phyloP scores from a whole-genome alignment of 2,329 filamentous ascomycete genomes.

The Scytalidium sp. region DNA sequence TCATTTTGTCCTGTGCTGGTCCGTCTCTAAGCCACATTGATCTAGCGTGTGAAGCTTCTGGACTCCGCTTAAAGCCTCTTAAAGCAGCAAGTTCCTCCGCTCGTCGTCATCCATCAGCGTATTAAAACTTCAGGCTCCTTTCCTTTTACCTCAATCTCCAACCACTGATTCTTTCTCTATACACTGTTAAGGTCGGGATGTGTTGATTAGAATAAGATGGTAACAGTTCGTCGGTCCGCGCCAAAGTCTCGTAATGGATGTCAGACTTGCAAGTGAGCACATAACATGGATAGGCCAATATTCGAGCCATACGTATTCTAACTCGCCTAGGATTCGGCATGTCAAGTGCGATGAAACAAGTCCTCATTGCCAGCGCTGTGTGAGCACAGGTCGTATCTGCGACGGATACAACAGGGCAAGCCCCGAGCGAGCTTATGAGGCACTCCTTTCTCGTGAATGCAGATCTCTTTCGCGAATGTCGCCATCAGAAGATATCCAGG shows the following conservation, averaged over 20 bases:
- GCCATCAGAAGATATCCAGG: slow-evolving; percentile 7
- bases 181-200: not conserved
- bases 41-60: too few relatives aligned
- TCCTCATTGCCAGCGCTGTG: slow-evolving; percentile 5
- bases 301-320: slow-evolving; percentile 3
- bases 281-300: not conserved
- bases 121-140: not conserved
- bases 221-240: slow-evolving; percentile 4
- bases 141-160: too few relatives aligned
- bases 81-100: not conserved
- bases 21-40: too few relatives aligned
- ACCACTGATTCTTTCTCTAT: not conserved
- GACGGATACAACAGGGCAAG: not conserved
- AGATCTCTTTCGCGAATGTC: slow-evolving; percentile 6
- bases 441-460: slow-evolving; percentile 1
- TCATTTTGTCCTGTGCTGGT: too few relatives aligned
- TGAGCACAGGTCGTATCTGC: slow-evolving; percentile 1
- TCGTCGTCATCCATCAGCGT: not conserved
- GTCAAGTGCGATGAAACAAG: slow-evolving; percentile 12
- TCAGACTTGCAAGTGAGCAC: slow-evolving; percentile 14
- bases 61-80: not conserved
- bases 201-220: not conserved
- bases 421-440: slow-evolving; percentile 9
- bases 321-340: slow-evolving; percentile 1
- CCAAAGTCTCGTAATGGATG: slow-evolving; percentile 13